Evolutionary conservation across 768 basidiomycete genomes (phyloP).

Genomic region (Mycena galopus): DNA sequence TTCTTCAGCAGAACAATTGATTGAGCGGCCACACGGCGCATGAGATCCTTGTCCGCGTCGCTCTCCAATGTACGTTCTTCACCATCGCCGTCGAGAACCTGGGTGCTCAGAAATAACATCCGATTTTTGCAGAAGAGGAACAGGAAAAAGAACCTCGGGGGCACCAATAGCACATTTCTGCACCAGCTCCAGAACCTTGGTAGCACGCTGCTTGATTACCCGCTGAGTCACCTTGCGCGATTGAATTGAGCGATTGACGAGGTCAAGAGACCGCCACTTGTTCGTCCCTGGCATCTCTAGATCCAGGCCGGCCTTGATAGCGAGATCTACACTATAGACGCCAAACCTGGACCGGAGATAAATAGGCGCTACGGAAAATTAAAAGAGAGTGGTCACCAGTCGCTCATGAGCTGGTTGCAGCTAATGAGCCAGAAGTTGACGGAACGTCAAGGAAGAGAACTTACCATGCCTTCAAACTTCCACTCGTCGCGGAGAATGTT

Average conservation of each 20-base stretch:
- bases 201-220: conserved; percentile 75
- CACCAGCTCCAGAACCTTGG: conserved; percentile 75
- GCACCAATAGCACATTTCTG: conserved; percentile 76
- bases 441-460: conserved; percentile 4
- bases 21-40: conserved; percentile 76
- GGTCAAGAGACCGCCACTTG: conserved; percentile 81
- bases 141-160: conserved; percentile 66
- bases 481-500: conserved; percentile 78
- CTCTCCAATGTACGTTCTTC: conserved; percentile 73
- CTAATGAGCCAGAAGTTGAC: not conserved
- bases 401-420: conserved; percentile 76
- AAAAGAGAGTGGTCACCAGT: conserved; percentile 65
- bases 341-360: conserved; percentile 66
- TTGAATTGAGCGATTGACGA: conserved; percentile 70
- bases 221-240: conserved; percentile 76
- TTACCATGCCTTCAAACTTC: conserved; percentile 74
- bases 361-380: not conserved
- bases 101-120: not conserved
- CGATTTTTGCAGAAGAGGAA: not conserved
- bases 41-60: conserved; percentile 70
- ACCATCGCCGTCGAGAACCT: conserved; percentile 82
- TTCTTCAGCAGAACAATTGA: conserved; percentile 86
- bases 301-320: conserved; percentile 83
- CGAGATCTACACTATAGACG: conserved; percentile 71
- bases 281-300: conserved; percentile 85